Base-by-base conservation (phyloP, 1,284 basidiomycete species). In the Chalciporus sp. region DNA sequence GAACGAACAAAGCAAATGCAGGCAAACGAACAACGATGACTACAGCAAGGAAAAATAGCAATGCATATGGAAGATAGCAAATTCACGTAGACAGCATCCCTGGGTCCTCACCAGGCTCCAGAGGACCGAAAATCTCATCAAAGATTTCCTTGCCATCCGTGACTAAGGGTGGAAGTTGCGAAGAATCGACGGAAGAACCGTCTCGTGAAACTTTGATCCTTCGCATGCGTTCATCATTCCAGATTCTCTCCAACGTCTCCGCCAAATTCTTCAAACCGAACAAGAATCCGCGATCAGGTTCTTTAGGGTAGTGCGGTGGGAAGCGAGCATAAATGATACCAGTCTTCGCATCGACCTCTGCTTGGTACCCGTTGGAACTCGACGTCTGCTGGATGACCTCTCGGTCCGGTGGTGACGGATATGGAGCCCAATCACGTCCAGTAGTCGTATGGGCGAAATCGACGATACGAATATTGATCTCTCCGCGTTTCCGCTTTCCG, bases 371-470 rank as follows among this genome's bases (percentile, higher is more conserved):
- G 66, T 86, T 86, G 28, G 85, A 87, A 59, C 82, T 79, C 28
- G 76, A 78, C 47, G 79, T 72, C 61, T 83, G 83, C 59, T 75
- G 72, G 46, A 72, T 65, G 47, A 66, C 62, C 53, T 60, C 60
- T 20, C 68, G 67, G 49, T 74, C 75, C 27, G 70, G 65, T 20
- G 75, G 71, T 4, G 78, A 70, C 3, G 86, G 80, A 63, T 79
- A 81, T 16, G 87, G 84, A 51, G 91, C 71, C 81, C 94, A 98
- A 72, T 99, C 97, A 43, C 82, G 80, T 7, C 96, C 96, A 0
- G 95, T 98, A 8, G 95, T 98, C 55, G 96, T 98, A 71, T 98
- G 96, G 7, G 96, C 97, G 75, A 99, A 99, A 73, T 99, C 96
- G 56, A 99, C 97, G 53, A 99, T 87, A 27, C 95, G 92, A 59